Percentiles rank a stretch among this genome's conserved stretches.
Conservation (phyloP, 768 basidiomycete genomes). For the Trametes elegans region DNA sequence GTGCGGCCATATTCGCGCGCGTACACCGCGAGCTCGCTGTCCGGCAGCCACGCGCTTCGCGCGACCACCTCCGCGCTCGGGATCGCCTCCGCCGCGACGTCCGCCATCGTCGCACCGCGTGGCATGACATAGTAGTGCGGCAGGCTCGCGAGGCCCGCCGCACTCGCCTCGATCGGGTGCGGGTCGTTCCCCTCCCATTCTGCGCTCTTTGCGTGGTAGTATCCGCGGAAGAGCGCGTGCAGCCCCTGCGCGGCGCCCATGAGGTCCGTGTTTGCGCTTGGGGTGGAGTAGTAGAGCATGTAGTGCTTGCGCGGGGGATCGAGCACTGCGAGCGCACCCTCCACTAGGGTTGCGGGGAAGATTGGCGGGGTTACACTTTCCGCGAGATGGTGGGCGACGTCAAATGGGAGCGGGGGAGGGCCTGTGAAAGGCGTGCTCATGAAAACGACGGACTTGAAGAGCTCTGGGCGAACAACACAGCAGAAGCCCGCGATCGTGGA, state of each 20-base stretch:
- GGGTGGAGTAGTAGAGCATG: constrained; percentile 46
- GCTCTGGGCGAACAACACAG: constrained; percentile 52
- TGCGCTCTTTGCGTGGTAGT: constrained; percentile 59
- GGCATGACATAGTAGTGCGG: constrained; percentile 67
- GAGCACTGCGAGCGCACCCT: constrained; percentile 36
- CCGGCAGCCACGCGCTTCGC: constrained; percentile 43
- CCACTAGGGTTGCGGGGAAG: constrained; percentile 14
- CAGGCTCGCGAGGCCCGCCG: constrained; percentile 26
- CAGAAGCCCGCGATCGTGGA: constrained; percentile 52
- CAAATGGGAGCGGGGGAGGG: constrained; percentile 32
- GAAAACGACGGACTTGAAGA: constrained; percentile 54
- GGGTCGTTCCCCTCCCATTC: constrained; percentile 46
- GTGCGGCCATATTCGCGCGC: constrained; percentile 46
- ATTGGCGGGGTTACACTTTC: background rate
- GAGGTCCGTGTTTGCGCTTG: constrained; percentile 47
- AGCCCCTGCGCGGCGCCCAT: constrained; percentile 40
- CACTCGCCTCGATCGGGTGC: constrained; percentile 23
- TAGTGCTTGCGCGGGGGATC: constrained; percentile 59
- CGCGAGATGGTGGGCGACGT: constrained; percentile 1
- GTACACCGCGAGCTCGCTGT: constrained; percentile 49
- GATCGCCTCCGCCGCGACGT: constrained; percentile 38
- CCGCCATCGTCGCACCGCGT: constrained; percentile 49
- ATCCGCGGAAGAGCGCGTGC: constrained; percentile 48
- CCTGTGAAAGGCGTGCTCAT: constrained; percentile 61
- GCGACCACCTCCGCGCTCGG: constrained; percentile 33